These are phyloP conservation scores for Meyerozyma guilliermondii DNA, from an alignment of 1,139 yeast species.

Conservation along the genomic window DNA sequence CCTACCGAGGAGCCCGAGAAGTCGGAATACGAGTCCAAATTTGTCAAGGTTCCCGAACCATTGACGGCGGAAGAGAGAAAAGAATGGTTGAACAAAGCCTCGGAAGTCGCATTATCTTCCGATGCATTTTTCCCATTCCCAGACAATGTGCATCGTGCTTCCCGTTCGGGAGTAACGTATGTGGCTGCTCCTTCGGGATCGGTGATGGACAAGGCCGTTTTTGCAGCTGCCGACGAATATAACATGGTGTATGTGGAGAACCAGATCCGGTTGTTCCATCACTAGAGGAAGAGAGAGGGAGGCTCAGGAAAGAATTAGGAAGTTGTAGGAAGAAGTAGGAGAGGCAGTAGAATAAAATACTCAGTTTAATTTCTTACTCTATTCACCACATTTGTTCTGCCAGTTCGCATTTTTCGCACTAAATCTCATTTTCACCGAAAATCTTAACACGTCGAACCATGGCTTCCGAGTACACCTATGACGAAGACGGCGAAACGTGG, in stretches of 20 bases:
- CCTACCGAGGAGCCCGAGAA: slow-evolving; percentile 92
- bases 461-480: slow-evolving; percentile 64
- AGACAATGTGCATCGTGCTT: slow-evolving; percentile 97
- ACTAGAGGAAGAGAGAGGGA: slow-evolving; percentile 31
- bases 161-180: slow-evolving; percentile 89
- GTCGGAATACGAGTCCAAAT: slow-evolving; percentile 86
- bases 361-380: too few relatives aligned
- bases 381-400: neutral
- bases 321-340: neutral
- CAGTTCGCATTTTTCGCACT: neutral
- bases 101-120: slow-evolving; percentile 84
- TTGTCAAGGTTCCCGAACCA: slow-evolving; percentile 77
- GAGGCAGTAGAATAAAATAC: too few relatives aligned
- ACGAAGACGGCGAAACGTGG: slow-evolving; percentile 93
- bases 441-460: slow-evolving; percentile 13
- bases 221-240: slow-evolving; percentile 23
- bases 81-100: slow-evolving; percentile 79
- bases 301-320: neutral
- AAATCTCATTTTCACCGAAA: too few relatives aligned
- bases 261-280: slow-evolving; percentile 94
- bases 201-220: slow-evolving; percentile 95
- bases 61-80: slow-evolving; percentile 76
- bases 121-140: slow-evolving; percentile 99
- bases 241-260: slow-evolving; percentile 16
- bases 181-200: slow-evolving; percentile 97